Conservation (phyloP, 2,329 filamentous ascomycete species). For the Ilyonectria destructans region DNA sequence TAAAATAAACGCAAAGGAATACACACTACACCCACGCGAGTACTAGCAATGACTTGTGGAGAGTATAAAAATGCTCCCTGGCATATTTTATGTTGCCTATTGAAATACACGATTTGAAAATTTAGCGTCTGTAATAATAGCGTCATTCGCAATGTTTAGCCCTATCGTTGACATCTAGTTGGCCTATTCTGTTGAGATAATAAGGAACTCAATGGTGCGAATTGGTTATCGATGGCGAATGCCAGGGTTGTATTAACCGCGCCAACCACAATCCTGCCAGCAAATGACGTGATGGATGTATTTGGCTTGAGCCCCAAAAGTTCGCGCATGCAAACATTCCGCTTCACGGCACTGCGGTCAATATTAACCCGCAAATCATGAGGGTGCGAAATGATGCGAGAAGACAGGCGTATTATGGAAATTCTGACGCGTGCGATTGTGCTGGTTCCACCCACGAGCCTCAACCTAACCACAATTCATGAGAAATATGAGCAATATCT, state of each 20-base stretch:
- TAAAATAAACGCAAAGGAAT: too few species aligned
- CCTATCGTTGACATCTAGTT: not conserved
- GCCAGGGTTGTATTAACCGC: not conserved
- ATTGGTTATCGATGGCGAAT: slow-evolving; percentile 14
- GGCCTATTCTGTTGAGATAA: not conserved
- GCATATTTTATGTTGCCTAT: not conserved
- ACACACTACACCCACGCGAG: too few species aligned
- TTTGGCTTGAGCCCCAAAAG: not conserved
- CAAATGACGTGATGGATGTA: not conserved
- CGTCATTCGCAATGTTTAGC: not conserved
- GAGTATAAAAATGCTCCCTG: too few species aligned
- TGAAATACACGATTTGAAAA: not conserved
- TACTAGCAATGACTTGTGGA: too few species aligned
- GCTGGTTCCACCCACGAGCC: not conserved
- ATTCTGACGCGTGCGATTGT: not conserved
- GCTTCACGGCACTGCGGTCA: not conserved
- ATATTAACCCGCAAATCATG: not conserved
- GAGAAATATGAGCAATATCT: not conserved
- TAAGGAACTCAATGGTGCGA: not conserved
- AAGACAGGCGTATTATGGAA: not conserved
- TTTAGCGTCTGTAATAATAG: not conserved
- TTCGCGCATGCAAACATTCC: not conserved
- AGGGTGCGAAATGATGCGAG: slow-evolving; percentile 12
- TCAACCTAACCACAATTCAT: not conserved
- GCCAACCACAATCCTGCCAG: slow-evolving; percentile 3